Conservation (phyloP, 1,284 basidiomycete species). For the Puccinia polysora region DNA sequence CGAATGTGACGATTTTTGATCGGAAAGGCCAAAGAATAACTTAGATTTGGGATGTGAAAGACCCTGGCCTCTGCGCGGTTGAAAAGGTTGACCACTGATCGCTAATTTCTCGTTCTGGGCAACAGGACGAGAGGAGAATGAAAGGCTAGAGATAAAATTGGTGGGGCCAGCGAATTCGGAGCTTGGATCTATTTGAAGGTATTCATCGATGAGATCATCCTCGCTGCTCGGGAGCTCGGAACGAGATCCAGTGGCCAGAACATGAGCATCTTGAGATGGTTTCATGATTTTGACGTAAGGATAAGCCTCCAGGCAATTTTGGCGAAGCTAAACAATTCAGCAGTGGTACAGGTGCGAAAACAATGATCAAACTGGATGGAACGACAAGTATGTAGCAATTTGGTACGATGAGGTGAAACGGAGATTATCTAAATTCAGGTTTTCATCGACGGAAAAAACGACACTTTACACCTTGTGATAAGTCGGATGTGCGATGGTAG, state of each 20-base stretch:
- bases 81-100: neutral
- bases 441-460: too few relatives aligned
- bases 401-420: too few relatives aligned
- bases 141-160: constrained; percentile 9
- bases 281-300: too few relatives aligned
- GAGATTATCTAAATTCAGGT: too few relatives aligned
- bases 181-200: constrained; percentile 10
- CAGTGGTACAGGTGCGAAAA: too few relatives aligned
- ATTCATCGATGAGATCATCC: neutral
- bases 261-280: too few relatives aligned
- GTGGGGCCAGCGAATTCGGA: neutral
- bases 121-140: neutral
- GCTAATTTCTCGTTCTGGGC: neutral
- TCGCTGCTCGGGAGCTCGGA: constrained; percentile 23
- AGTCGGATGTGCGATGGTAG: too few relatives aligned
- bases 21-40: neutral
- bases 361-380: too few relatives aligned
- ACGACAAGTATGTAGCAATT: too few relatives aligned
- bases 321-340: too few relatives aligned
- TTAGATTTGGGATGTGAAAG: neutral
- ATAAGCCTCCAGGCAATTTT: too few relatives aligned
- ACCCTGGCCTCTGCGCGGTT: neutral
- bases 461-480: too few relatives aligned
- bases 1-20: neutral
- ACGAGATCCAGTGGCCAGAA: constrained; percentile 15